Percentiles rank a stretch among this genome's conserved stretches.
Evolutionary conservation across 805 yeast genomes (phyloP).

Genomic region (Pichia cabralensis): DNA sequence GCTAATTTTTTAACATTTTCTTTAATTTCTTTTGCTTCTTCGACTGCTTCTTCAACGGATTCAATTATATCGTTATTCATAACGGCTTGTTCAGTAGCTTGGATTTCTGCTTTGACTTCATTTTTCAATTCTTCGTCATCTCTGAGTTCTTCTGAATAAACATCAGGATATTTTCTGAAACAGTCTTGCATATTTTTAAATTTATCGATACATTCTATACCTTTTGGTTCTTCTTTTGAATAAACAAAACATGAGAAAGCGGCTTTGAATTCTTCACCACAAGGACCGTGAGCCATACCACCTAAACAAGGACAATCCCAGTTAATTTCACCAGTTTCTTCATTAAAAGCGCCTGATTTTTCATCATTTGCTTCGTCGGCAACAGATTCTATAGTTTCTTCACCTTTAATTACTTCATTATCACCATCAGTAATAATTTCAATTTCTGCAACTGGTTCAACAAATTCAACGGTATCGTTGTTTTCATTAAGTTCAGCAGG

Average conservation of each 20-base stretch:
- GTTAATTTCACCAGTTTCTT: constrained; percentile 96
- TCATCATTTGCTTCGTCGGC: constrained; percentile 28
- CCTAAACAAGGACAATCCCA: constrained; percentile 99
- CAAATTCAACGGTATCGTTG: constrained; percentile 1
- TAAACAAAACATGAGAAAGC: constrained; percentile 94
- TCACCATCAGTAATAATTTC: too few species aligned
- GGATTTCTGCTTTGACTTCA: constrained; percentile 9
- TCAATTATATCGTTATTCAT: constrained; percentile 14
- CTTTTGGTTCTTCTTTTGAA: constrained; percentile 92
- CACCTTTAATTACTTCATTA: too few species aligned
- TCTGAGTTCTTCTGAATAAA: constrained; percentile 82
- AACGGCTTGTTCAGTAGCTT: constrained; percentile 9
- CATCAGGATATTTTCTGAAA: constrained; percentile 87
- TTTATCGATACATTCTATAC: constrained; percentile 86
- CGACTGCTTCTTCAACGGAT: constrained; percentile 13
- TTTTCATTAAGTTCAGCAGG: constrained; percentile 1
- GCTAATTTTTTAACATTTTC: constrained; percentile 8
- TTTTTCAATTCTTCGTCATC: constrained; percentile 44
- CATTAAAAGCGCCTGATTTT: constrained; percentile 71
- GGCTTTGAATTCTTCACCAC: constrained; percentile 90
- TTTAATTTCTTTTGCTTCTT: constrained; percentile 15
- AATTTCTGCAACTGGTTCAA: constrained; percentile 3
- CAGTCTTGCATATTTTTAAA: constrained; percentile 90
- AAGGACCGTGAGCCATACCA: constrained; percentile 98
- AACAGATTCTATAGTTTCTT: neutral